Percentiles rank a stretch among this genome's conserved stretches.
Conservation (phyloP, 768 basidiomycete genomes). For the Amanita muscaria region DNA sequence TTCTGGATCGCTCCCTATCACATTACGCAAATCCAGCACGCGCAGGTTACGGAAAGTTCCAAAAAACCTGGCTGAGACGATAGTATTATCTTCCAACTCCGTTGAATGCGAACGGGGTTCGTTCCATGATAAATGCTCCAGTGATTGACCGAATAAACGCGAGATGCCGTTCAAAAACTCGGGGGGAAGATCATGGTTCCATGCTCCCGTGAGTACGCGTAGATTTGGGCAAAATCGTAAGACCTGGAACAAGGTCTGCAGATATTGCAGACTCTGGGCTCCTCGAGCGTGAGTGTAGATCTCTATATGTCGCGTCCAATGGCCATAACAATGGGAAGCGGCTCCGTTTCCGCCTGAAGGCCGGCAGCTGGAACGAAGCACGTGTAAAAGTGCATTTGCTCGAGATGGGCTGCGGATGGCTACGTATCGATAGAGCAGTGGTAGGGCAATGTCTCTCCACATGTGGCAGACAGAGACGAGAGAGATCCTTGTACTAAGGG, state of each 20-base stretch:
- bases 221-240: conserved; percentile 37
- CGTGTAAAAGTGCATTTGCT: conserved; percentile 28
- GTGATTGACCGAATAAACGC: conserved; percentile 28
- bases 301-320: conserved; percentile 41
- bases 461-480: conserved; percentile 39
- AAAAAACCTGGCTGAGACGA: conserved; percentile 29
- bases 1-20: conserved; percentile 20
- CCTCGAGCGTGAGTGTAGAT: conserved; percentile 38
- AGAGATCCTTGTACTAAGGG: conserved; percentile 41
- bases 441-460: conserved; percentile 36
- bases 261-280: conserved; percentile 26
- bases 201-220: conserved; percentile 37
- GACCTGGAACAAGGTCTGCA: conserved; percentile 35
- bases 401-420: conserved; percentile 37
- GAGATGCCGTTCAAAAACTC: conserved; percentile 35
- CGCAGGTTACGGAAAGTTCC: conserved; percentile 32
- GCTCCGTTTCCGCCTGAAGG: conserved; percentile 3
- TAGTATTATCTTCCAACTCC: conserved; percentile 12
- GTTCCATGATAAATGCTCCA: conserved; percentile 40
- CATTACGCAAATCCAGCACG: conserved; percentile 38
- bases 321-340: conserved; percentile 25
- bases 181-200: conserved; percentile 33
- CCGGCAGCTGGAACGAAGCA: conserved; percentile 22
- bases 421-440: conserved; percentile 37
- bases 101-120: conserved; percentile 16